A percentile compares a stretch with the other conserved stretches of the same genome.
phyloP scores from a whole-genome alignment of 148 eudicot species.

The Pouteria glomerata region DNA sequence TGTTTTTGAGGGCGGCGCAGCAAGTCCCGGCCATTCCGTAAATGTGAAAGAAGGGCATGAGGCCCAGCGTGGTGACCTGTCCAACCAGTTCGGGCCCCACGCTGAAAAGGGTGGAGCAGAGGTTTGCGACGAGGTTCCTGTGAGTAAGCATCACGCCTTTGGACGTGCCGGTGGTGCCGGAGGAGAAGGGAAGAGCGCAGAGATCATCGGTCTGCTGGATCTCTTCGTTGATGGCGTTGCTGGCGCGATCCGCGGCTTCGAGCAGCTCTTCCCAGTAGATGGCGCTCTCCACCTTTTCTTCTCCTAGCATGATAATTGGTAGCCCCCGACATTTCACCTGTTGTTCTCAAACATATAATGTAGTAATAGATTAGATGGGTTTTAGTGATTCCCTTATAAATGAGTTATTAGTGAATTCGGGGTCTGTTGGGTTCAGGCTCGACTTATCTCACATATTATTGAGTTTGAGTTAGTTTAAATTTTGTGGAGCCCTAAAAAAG shows the following conservation, averaged over 20 bases:
- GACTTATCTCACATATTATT: too few relatives aligned
- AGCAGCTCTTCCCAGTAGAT: slow-evolving; percentile 73
- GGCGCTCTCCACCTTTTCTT: slow-evolving; percentile 48
- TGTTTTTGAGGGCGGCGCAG: slow-evolving; percentile 76
- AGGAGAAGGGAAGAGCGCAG: slow-evolving; percentile 96
- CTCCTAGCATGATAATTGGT: slow-evolving; percentile 63
- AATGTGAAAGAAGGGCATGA: slow-evolving; percentile 91
- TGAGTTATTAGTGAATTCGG: too few relatives aligned
- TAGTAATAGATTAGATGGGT: background rate
- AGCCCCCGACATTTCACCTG: slow-evolving; percentile 68
- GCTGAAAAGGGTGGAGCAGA: slow-evolving; percentile 73
- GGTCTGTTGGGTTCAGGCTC: too few relatives aligned
- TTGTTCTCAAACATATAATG: background rate
- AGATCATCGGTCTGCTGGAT: slow-evolving; percentile 62
- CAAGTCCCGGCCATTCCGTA: slow-evolving; percentile 85
- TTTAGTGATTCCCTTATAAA: too few relatives aligned
- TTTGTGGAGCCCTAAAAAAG: too few relatives aligned
- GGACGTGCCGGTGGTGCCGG: slow-evolving; percentile 91
- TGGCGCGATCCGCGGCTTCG: slow-evolving; percentile 67
- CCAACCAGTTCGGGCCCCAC: slow-evolving; percentile 69
- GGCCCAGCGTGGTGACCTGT: slow-evolving; percentile 60
- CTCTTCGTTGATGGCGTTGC: slow-evolving; percentile 23
- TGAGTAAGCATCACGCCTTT: slow-evolving; percentile 96
- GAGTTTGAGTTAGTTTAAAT: too few relatives aligned
- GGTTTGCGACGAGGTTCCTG: slow-evolving; percentile 71